These are phyloP conservation scores for Phytophthora kernoviae DNA, from an alignment of 352 stramenopile species.

Conservation along the genomic window DNA sequence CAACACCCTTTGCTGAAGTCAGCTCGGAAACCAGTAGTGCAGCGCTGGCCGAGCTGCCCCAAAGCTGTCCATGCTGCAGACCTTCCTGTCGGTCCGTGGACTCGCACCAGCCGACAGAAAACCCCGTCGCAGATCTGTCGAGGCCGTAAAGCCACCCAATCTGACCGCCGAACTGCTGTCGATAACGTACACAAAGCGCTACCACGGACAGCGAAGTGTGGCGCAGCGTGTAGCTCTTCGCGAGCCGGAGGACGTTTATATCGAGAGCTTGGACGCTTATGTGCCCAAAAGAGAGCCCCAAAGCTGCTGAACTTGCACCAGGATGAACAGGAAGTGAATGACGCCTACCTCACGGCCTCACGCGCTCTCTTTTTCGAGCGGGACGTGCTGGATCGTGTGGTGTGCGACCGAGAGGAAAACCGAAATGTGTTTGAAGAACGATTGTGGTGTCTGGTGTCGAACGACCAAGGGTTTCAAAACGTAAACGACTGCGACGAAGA, in stretches of 20 bases:
- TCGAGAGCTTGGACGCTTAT: conserved; percentile 55
- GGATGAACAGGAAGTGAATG: conserved; percentile 42
- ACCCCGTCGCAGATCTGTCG: background rate
- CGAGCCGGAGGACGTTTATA: conserved; percentile 42
- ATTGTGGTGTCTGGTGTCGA: conserved; percentile 21
- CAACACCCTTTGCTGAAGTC: conserved; percentile 5
- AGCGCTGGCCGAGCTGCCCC: background rate
- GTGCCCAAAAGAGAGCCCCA: conserved; percentile 44
- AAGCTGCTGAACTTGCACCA: conserved; percentile 53
- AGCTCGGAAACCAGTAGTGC: background rate
- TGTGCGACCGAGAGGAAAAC: conserved; percentile 58
- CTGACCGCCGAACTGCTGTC: conserved; percentile 26
- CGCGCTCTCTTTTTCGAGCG: conserved; percentile 52
- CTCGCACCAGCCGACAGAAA: conserved; percentile 6
- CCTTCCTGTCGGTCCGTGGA: conserved; percentile 17
- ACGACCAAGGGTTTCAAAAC: conserved; percentile 2
- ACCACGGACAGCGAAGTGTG: conserved; percentile 31
- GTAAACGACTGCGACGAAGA: background rate
- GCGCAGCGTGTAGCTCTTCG: conserved; percentile 39
- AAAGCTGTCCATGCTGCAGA: conserved; percentile 20
- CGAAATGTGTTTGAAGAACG: conserved; percentile 37
- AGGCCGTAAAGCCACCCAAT: conserved; percentile 2
- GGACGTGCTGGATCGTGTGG: conserved; percentile 52
- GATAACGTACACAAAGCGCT: conserved; percentile 48
- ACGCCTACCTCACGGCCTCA: conserved; percentile 44